A percentile compares a stretch with the other conserved stretches of the same genome.
These are phyloP conservation scores for Botrytis paeoniae DNA, from an alignment of 2,329 filamentous ascomycete species.

Conservation along the genomic window DNA sequence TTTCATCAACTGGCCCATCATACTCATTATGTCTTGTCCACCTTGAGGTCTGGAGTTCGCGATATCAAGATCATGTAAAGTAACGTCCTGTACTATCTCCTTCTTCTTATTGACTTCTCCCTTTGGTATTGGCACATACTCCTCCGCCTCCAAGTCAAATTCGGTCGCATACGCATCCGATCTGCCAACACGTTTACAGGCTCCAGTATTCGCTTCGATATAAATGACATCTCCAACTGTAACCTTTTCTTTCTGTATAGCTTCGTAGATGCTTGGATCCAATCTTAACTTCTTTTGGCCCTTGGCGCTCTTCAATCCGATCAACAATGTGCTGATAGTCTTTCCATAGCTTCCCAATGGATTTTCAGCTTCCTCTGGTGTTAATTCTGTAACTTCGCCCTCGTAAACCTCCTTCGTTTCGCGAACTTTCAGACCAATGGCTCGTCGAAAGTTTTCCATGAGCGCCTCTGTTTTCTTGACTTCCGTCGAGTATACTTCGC, in stretches of 20 bases:
- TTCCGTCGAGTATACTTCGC: constrained; percentile 95
- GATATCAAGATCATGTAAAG: constrained; percentile 92
- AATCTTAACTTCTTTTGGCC: constrained; percentile 97
- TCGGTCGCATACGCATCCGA: constrained; percentile 97
- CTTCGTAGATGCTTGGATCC: constrained; percentile 98
- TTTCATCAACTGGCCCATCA: constrained; percentile 99
- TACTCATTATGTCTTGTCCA: constrained; percentile 99
- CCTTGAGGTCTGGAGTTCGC: constrained; percentile 94
- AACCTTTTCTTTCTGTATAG: constrained; percentile 96
- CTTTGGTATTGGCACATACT: constrained; percentile 98
- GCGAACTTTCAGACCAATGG: constrained; percentile 93
- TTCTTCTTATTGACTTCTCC: constrained; percentile 99
- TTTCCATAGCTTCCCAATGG: constrained; percentile 94
- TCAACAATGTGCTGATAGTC: constrained; percentile 93
- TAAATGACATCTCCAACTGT: constrained; percentile 97
- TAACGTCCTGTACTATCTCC: constrained; percentile 98
- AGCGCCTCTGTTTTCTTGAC: constrained; percentile 99
- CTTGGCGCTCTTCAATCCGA: constrained; percentile 91
- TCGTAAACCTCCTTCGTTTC: constrained; percentile 99
- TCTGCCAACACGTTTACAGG: constrained; percentile 93
- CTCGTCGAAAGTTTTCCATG: constrained; percentile 98
- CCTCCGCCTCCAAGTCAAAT: constrained; percentile 97
- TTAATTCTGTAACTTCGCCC: constrained; percentile 95
- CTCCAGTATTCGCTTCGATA: constrained; percentile 97
- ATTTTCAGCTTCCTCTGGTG: constrained; percentile 96